Conservation (phyloP, 768 basidiomycete species). For the Tylopilus rubrobrunneus region DNA sequence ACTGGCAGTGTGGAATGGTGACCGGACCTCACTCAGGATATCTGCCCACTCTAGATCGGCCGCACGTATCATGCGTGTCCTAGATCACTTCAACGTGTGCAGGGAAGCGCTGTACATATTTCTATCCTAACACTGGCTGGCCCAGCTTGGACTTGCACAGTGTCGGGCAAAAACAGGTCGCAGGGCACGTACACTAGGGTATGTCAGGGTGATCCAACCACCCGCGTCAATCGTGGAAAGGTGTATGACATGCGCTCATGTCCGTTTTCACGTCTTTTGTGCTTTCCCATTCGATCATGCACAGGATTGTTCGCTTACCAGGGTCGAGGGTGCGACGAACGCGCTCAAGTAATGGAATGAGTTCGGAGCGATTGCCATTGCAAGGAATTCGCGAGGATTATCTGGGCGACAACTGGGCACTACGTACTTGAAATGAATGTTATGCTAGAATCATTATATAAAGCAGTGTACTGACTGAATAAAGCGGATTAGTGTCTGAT, state of each 20-base stretch:
- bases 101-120: too few relatives aligned
- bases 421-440: constrained; percentile 23
- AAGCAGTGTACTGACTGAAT: constrained; percentile 30
- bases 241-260: not conserved
- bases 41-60: not conserved
- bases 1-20: not conserved
- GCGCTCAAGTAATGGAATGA: not conserved
- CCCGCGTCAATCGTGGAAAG: not conserved
- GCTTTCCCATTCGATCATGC: not conserved
- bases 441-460: constrained; percentile 28
- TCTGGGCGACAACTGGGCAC: constrained; percentile 2
- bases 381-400: constrained; percentile 7
- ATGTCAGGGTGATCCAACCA: not conserved
- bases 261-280: not conserved
- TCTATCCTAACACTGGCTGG: too few relatives aligned
- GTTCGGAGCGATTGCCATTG: constrained; percentile 1
- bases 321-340: constrained; percentile 15
- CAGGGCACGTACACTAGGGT: constrained; percentile 2
- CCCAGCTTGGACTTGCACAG: not conserved
- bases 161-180: constrained; percentile 1
- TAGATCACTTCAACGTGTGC: too few relatives aligned
- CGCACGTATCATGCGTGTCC: too few relatives aligned
- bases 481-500: constrained; percentile 30
- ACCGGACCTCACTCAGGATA: not conserved
- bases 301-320: constrained; percentile 16